Evolutionary conservation across 352 stramenopile genomes (phyloP).

Genomic region (Phytophthora macrochlamydospora): DNA sequence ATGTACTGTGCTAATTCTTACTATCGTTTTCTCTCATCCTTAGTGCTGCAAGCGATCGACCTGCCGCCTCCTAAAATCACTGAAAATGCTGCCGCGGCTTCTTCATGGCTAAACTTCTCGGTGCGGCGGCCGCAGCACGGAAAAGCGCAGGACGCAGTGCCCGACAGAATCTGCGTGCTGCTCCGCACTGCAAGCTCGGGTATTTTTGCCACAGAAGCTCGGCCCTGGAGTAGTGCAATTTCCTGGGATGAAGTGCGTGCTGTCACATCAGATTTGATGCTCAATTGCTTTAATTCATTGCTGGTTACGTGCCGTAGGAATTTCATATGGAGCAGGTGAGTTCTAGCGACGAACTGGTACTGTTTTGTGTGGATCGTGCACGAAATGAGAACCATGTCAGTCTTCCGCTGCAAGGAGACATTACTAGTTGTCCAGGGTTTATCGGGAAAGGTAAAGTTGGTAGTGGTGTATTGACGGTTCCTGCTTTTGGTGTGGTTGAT

Average conservation of each 20-base stretch:
- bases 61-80: slow-evolving; percentile 38
- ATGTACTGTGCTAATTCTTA: neutral
- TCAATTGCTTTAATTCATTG: neutral
- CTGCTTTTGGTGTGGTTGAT: too few species aligned
- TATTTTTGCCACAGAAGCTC: slow-evolving; percentile 52
- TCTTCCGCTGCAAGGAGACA: slow-evolving; percentile 52
- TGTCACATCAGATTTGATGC: neutral
- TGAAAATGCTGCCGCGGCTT: slow-evolving; percentile 21
- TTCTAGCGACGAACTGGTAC: slow-evolving; percentile 62
- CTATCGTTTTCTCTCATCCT: slow-evolving; percentile 13
- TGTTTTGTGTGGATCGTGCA: slow-evolving; percentile 73
- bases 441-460: slow-evolving; percentile 71
- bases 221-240: slow-evolving; percentile 40
- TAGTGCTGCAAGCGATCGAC: slow-evolving; percentile 61
- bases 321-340: slow-evolving; percentile 75
- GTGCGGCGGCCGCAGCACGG: slow-evolving; percentile 22
- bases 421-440: slow-evolving; percentile 56
- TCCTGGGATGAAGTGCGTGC: slow-evolving; percentile 57
- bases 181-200: slow-evolving; percentile 34
- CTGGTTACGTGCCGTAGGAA: slow-evolving; percentile 41
- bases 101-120: slow-evolving; percentile 62
- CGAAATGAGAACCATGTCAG: slow-evolving; percentile 50
- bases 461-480: slow-evolving; percentile 28
- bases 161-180: slow-evolving; percentile 59
- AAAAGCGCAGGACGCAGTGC: slow-evolving; percentile 26